Conservation (phyloP, 306 rosid genomes). For the Mucuna pruriens region DNA sequence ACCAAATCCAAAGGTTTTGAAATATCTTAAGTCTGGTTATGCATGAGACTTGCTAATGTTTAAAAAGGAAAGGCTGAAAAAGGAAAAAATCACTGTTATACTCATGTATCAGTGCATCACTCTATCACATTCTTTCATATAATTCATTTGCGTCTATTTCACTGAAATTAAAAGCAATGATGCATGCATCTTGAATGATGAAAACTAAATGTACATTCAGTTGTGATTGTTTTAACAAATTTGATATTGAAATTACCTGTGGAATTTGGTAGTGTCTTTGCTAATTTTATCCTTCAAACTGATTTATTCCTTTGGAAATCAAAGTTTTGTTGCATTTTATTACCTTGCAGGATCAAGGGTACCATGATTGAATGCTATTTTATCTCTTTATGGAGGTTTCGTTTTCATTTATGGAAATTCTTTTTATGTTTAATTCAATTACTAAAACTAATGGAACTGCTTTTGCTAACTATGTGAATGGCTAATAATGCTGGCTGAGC, state of each 20-base stretch:
- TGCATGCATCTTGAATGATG: neutral
- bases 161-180: neutral
- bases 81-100: neutral
- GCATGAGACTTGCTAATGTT: neutral
- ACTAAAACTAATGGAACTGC: neutral
- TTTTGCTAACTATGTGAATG: conserved; percentile 17
- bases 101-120: neutral
- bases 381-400: neutral
- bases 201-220: neutral
- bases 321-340: neutral
- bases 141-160: neutral
- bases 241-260: neutral
- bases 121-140: neutral
- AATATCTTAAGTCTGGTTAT: neutral
- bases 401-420: conserved; percentile 13
- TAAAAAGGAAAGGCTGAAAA: neutral
- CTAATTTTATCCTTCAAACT: neutral
- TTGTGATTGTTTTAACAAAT: conserved; percentile 9
- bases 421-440: conserved; percentile 29
- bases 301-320: neutral
- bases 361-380: neutral
- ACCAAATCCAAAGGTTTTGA: neutral
- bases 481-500: conserved; percentile 1
- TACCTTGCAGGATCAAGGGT: conserved; percentile 9
- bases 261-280: conserved; percentile 22